Evolutionary conservation across 2,329 filamentous ascomycete genomes (phyloP).

Genomic region (Pyrenochaeta sp.): DNA sequence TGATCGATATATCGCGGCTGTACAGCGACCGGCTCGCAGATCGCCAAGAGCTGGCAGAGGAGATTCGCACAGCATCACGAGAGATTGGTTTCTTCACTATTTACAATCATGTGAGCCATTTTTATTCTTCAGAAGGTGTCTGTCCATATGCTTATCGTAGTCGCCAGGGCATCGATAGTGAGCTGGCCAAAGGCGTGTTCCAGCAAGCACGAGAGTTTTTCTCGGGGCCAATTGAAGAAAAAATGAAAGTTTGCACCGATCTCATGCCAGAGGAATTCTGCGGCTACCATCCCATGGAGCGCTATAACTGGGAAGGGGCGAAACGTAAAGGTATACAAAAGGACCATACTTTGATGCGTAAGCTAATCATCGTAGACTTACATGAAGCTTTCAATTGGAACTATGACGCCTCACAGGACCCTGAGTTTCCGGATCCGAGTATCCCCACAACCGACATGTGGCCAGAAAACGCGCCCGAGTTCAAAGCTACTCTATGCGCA

Average conservation of each 20-base stretch:
- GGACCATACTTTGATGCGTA: conserved; percentile 45
- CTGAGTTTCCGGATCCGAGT: conserved; percentile 10
- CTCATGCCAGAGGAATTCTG: conserved; percentile 46
- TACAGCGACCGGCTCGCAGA: conserved; percentile 45
- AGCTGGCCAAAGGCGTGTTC: conserved; percentile 39
- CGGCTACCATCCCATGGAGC: conserved; percentile 47
- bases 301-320: conserved; percentile 57
- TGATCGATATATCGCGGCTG: conserved; percentile 54
- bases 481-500: conserved; percentile 46
- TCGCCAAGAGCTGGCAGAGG: conserved; percentile 48
- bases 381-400: conserved; percentile 34
- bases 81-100: conserved; percentile 57
- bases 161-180: conserved; percentile 36
- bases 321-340: conserved; percentile 57
- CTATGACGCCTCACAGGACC: conserved; percentile 19
- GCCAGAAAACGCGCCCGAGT: conserved; percentile 39
- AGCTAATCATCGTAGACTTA: conserved; percentile 22
- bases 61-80: conserved; percentile 51
- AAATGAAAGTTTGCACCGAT: conserved; percentile 56
- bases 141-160: background rate
- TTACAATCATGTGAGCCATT: conserved; percentile 22
- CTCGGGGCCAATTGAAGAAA: conserved; percentile 53
- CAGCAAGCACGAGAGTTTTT: conserved; percentile 54
- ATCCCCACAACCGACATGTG: conserved; percentile 30
- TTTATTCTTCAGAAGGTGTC: too few relatives aligned